Conservation (phyloP, 148 eudicot genomes). For the Pharnaceum exiguum region DNA sequence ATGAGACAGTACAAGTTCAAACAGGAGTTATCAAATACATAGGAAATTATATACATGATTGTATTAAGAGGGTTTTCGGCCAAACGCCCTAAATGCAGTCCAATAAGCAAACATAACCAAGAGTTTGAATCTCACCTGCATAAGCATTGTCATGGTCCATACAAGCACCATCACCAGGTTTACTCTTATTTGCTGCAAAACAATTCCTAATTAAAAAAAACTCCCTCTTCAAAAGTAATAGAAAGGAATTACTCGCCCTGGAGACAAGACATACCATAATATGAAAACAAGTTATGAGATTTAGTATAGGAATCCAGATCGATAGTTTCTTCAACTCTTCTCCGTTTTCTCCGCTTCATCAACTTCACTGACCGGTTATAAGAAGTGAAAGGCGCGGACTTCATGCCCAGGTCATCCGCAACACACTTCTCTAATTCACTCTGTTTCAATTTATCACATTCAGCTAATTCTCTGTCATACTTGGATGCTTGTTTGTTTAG, state of each 20-base stretch:
- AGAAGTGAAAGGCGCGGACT: conserved; percentile 38
- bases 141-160: conserved; percentile 30
- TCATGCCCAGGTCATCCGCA: conserved; percentile 36
- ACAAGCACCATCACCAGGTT: conserved; percentile 29
- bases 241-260: neutral
- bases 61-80: no score
- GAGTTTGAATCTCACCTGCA: conserved; percentile 40
- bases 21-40: no score
- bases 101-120: neutral
- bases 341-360: conserved; percentile 67
- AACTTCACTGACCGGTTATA: conserved; percentile 27
- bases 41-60: no score
- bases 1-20: no score
- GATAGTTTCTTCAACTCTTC: conserved; percentile 48
- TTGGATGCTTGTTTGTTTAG: conserved; percentile 35
- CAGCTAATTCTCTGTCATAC: conserved; percentile 49
- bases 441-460: conserved; percentile 34
- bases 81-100: no score
- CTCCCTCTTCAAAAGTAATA: neutral
- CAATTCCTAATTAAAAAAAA: neutral
- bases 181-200: conserved; percentile 55
- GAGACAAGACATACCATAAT: conserved; percentile 40
- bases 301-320: conserved; percentile 47
- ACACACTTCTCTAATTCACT: conserved; percentile 24
- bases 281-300: conserved; percentile 59